Evolutionary conservation across 2,329 filamentous ascomycete species (phyloP).

Genomic region (Monilinia polystroma): DNA sequence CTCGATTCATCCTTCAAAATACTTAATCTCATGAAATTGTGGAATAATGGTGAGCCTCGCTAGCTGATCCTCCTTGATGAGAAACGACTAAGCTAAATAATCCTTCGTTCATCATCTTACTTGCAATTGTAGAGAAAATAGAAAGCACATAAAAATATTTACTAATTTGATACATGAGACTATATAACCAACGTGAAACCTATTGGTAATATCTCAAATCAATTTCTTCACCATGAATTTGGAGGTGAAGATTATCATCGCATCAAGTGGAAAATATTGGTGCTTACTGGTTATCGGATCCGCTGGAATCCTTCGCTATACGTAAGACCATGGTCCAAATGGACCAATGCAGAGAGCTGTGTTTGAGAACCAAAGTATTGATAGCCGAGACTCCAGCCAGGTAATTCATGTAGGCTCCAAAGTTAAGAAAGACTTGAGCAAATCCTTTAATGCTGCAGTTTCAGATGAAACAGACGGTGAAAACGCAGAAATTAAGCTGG

Average conservation of each 20-base stretch:
- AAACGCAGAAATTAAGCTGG: neutral
- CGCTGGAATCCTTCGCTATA: neutral
- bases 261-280: neutral
- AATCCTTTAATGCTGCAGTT: neutral
- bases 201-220: neutral
- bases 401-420: neutral
- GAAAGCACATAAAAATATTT: neutral
- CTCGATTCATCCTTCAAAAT: neutral
- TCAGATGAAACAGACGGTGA: neutral
- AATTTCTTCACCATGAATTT: neutral
- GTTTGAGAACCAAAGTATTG: neutral
- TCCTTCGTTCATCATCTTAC: neutral
- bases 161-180: no score
- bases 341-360: neutral
- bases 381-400: neutral
- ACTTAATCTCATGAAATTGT: slow-evolving; percentile 1
- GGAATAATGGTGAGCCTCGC: neutral
- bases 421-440: neutral
- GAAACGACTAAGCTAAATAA: neutral
- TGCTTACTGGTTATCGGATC: neutral
- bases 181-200: neutral
- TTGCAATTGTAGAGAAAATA: neutral
- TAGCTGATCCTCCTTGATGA: neutral
- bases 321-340: neutral
- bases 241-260: neutral